Conservation (phyloP, 2,329 filamentous ascomycete species). For the Chaetomium strumarium region DNA sequence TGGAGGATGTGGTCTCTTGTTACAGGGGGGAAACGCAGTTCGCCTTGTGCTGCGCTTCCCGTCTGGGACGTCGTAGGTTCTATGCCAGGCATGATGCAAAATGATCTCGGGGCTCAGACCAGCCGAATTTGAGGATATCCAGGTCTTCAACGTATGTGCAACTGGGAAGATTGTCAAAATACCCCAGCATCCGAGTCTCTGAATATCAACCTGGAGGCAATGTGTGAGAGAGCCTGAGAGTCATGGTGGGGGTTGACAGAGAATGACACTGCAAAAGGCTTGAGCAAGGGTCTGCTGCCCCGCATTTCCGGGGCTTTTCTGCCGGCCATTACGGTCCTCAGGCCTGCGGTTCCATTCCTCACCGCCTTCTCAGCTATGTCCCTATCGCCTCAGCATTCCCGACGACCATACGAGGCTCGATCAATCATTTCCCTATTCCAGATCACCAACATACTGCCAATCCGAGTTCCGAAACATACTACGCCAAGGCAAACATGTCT, state of each 20-base stretch:
- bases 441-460: neutral
- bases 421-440: neutral
- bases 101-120: neutral
- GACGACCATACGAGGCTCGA: neutral
- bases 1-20: slow-evolving; percentile 83
- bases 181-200: no score
- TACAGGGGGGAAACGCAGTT: slow-evolving; percentile 72
- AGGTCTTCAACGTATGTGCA: neutral
- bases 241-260: slow-evolving; percentile 19
- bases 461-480: neutral
- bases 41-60: slow-evolving; percentile 13
- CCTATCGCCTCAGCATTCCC: neutral
- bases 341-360: neutral
- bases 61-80: slow-evolving; percentile 22
- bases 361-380: slow-evolving; percentile 13
- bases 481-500: slow-evolving; percentile 57
- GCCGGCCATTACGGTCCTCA: slow-evolving; percentile 1
- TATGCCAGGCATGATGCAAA: slow-evolving; percentile 29
- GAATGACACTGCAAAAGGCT: no score
- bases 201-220: neutral
- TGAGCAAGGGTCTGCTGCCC: slow-evolving; percentile 10
- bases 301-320: slow-evolving; percentile 12
- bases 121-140: neutral
- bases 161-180: no score
- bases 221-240: neutral